Conservation (phyloP, 2,329 filamentous ascomycete species). For the Aspergillus quadrilineatus region DNA sequence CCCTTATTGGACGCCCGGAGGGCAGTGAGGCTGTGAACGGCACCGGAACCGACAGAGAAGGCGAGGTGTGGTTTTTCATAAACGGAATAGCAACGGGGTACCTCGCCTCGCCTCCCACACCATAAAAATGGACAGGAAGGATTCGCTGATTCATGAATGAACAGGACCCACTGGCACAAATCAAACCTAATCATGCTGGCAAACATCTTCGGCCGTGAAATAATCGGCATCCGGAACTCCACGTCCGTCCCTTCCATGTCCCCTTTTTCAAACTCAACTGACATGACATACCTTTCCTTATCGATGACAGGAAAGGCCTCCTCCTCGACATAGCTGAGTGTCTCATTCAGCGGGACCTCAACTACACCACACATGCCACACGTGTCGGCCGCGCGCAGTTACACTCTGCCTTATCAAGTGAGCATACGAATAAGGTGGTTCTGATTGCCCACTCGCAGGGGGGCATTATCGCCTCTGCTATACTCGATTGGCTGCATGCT, state of each 20-base stretch:
- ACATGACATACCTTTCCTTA: neutral
- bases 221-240: conserved; percentile 10
- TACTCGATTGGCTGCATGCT: conserved; percentile 5
- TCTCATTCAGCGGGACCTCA: conserved; percentile 9
- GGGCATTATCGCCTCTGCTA: neutral
- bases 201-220: conserved; percentile 3
- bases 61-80: conserved; percentile 8
- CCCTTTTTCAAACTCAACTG: too few species aligned
- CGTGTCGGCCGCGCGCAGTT: conserved; percentile 7
- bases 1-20: neutral
- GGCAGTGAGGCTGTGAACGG: neutral
- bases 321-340: conserved; percentile 7
- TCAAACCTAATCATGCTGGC: conserved; percentile 3
- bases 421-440: neutral
- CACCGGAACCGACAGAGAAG: neutral
- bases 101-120: too few species aligned
- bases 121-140: too few species aligned
- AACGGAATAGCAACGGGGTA: conserved; percentile 9
- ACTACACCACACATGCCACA: conserved; percentile 7
- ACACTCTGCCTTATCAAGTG: neutral
- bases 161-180: conserved; percentile 3
- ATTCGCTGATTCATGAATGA: neutral
- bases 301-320: conserved; percentile 1
- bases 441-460: conserved; percentile 10
- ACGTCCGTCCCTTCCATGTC: neutral